Conservation (phyloP, 208 protist genomes). For the Wallacemonas rigidus region DNA sequence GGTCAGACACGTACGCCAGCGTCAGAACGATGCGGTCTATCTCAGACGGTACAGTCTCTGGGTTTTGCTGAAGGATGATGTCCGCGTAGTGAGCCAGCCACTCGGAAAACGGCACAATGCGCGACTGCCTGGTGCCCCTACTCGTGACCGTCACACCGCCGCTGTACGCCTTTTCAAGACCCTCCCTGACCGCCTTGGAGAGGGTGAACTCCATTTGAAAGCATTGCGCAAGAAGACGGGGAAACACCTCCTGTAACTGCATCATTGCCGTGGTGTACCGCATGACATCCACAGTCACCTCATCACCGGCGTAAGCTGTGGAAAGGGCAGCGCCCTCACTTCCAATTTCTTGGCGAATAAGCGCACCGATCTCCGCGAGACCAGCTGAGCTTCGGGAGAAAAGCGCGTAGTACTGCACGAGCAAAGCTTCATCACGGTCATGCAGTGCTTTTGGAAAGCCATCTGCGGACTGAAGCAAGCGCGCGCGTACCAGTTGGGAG, state of each 20-base stretch:
- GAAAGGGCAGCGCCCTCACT: constrained; percentile 50
- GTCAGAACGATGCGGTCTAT: constrained; percentile 63
- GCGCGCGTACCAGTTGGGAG: constrained; percentile 39
- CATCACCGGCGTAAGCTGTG: constrained; percentile 40
- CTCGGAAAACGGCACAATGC: constrained; percentile 63
- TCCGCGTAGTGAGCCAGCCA: constrained; percentile 82
- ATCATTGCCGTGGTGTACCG: constrained; percentile 74
- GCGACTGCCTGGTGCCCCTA: constrained; percentile 11
- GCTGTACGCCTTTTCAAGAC: constrained; percentile 69
- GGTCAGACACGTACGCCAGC: constrained; percentile 73
- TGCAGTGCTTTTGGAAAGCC: constrained; percentile 53
- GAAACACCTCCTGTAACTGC: constrained; percentile 75
- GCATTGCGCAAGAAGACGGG: constrained; percentile 48
- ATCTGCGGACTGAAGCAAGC: constrained; percentile 44
- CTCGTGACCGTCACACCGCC: constrained; percentile 48
- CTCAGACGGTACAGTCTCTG: constrained; percentile 35
- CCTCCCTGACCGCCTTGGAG: constrained; percentile 67
- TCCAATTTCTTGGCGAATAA: constrained; percentile 55
- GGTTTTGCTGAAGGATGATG: constrained; percentile 58
- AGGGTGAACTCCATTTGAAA: constrained; percentile 70
- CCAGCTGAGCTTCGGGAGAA: constrained; percentile 57
- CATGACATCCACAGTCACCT: constrained; percentile 55
- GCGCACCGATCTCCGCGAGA: constrained; percentile 38
- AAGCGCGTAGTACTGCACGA: constrained; percentile 61
- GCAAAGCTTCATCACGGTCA: constrained; percentile 43